Base-by-base conservation (phyloP, 768 basidiomycete genomes). In the Suillus weaverae region DNA sequence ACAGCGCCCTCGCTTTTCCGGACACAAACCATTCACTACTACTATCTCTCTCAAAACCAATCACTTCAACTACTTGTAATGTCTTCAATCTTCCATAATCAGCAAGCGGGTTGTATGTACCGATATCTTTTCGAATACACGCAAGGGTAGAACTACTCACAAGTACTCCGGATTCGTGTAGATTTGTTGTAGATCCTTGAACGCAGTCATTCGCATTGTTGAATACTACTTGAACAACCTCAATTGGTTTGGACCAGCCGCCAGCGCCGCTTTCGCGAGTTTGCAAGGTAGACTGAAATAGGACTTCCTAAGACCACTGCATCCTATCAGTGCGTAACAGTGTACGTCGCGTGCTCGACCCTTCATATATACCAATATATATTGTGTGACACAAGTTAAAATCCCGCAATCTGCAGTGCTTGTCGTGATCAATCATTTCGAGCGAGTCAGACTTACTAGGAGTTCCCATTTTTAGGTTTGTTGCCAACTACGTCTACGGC, bases 81-180 rank as follows among this genome's bases (percentile, higher is more conserved):
- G 26, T 59, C 26, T 41, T 41, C 57, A 41, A 41, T 41, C 41
- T 41, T 32, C 32, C 53, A 59, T 59, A 59, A 39, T 54, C 1
- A 30, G 38, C 38, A 59, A 59, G 26, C 30, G 26, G 57, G 26
- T 32, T 59, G 39, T 59, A 64, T 46, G 54, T 64, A 70, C 68
- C 53, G n/a, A 69, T 60, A 60, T 20, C 63, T 61, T 61, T 55
- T 64, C 53, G 64, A 60, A 62, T 66, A 46, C 64, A 67, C 62
- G 46, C 59, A 38, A 48, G 50, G 26, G 18, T 59, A 59, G 57
- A 59, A 59, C 26, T 18, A 30, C 57, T 41, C 26, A 26, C 26
- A 59, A 30, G 26, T 30, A 30, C 26, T 30, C 55, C 18, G 39
- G 16, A 57, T 51, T 53, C 16, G 26, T 5, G 38, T 57, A 57